phyloP scores from a whole-genome alignment of 352 stramenopile species.

The Pythium phragmiticola region DNA sequence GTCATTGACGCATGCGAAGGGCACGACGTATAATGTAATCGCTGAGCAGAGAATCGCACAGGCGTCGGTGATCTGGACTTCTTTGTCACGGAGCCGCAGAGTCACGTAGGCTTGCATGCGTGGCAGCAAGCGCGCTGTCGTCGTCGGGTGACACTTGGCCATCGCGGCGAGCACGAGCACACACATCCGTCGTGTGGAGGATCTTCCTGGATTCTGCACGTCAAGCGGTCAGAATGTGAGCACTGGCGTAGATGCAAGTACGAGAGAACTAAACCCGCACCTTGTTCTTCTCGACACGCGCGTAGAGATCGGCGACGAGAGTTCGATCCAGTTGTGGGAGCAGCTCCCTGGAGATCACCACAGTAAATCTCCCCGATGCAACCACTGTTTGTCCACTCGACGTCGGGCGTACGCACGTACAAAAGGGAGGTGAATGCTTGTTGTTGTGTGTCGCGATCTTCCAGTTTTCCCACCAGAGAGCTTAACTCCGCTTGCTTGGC shows the following conservation, averaged over 20 bases:
- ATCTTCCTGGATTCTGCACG: conserved; percentile 34
- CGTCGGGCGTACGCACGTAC: conserved; percentile 26
- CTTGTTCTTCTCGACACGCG: conserved; percentile 63
- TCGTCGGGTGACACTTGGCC: conserved; percentile 43
- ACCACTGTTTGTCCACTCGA: not conserved
- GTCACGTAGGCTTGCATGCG: conserved; percentile 45
- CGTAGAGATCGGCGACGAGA: conserved; percentile 42
- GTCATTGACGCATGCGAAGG: conserved; percentile 14
- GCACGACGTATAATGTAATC: conserved; percentile 49
- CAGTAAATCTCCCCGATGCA: not conserved
- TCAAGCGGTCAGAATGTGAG: not conserved
- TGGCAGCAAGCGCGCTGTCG: conserved; percentile 37
- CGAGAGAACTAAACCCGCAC: conserved; percentile 15
- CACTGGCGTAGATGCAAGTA: not conserved
- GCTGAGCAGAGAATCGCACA: conserved; percentile 53
- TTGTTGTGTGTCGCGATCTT: conserved; percentile 69
- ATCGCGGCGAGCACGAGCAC: conserved; percentile 56
- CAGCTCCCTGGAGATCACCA: conserved; percentile 30
- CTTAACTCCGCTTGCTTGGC: conserved; percentile 43
- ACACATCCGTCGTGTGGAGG: conserved; percentile 57
- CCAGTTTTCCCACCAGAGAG: conserved; percentile 48
- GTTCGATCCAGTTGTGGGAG: conserved; percentile 36
- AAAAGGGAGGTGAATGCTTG: conserved; percentile 50
- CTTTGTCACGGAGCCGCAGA: conserved; percentile 53
- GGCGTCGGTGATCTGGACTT: conserved; percentile 50